Percentiles rank a stretch among this genome's conserved stretches.
Evolutionary conservation across 2,329 filamentous ascomycete genomes (phyloP).

Genomic region (Hypoxylon sp.): DNA sequence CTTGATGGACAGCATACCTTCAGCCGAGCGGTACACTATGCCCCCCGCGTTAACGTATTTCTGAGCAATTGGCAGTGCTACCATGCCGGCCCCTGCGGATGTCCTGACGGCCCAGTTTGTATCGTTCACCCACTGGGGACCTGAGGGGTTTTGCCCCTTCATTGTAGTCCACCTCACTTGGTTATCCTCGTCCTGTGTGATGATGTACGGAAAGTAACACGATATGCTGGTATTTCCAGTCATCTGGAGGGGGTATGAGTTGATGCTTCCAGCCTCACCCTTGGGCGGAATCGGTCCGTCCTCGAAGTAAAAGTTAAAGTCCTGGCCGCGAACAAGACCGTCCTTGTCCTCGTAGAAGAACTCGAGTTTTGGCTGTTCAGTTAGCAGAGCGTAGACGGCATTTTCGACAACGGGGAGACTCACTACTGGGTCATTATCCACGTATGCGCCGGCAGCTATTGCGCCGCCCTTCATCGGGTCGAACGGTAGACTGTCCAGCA

Average conservation of each 20-base stretch:
- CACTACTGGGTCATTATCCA: slow-evolving; percentile 27
- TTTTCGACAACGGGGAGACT: slow-evolving; percentile 7
- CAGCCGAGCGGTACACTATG: slow-evolving; percentile 30
- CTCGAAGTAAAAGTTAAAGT: slow-evolving; percentile 33
- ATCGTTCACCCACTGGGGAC: slow-evolving; percentile 37
- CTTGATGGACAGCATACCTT: slow-evolving; percentile 32
- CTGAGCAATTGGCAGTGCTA: slow-evolving; percentile 27
- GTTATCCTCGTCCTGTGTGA: slow-evolving; percentile 35
- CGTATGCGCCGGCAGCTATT: slow-evolving; percentile 34
- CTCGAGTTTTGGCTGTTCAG: slow-evolving; percentile 30
- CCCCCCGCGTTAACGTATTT: slow-evolving; percentile 25
- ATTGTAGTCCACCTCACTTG: slow-evolving; percentile 34
- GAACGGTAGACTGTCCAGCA: slow-evolving; percentile 33
- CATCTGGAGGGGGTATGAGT: slow-evolving; percentile 32
- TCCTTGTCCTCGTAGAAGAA: slow-evolving; percentile 37
- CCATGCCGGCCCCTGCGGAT: slow-evolving; percentile 20
- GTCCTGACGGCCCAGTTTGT: slow-evolving; percentile 25
- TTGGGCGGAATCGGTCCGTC: slow-evolving; percentile 23
- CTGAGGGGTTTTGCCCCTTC: slow-evolving; percentile 25
- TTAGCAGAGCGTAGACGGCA: slow-evolving; percentile 10
- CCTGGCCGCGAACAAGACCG: slow-evolving; percentile 31
- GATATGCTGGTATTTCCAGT: slow-evolving; percentile 27
- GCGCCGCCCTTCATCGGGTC: slow-evolving; percentile 31
- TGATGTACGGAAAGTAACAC: slow-evolving; percentile 36
- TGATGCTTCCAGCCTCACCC: slow-evolving; percentile 30